Evolutionary conservation across 768 basidiomycete genomes (phyloP), one percentile per base, ranked within the genome.

Genomic region (Kwoniella heveanensis): DNA sequence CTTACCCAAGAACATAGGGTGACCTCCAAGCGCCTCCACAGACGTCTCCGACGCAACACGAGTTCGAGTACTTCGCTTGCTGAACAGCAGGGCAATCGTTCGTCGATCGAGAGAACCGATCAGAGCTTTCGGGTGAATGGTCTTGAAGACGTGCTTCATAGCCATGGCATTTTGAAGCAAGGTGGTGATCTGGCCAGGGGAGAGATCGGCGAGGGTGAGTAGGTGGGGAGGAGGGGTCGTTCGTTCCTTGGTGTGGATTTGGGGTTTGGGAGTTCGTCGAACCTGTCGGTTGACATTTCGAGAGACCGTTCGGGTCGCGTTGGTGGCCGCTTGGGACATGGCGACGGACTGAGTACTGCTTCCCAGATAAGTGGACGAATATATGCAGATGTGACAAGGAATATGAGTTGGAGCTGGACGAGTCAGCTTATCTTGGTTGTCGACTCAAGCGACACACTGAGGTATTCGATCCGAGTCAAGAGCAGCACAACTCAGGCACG

Each of bases 41-140:
- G 90, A 86, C 0, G 92, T 94, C 82, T 99, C 95, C 8, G 89
- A 88, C 1, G 92, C 85, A 7, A 98, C 80, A 13, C 96, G 86
- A 0, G 96, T 99, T 48, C 95, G 86, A 0, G 95, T 97, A 73
- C 90, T 91, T 37, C 95, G 87, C 77, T 99, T 99, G 1, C 88
- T 88, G 80, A 99, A 98, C 39, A 98, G 79, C 58, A 98, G 81
- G 0, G 94, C 94, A 64, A 98, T 85, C 0, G 90, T 87, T 80
- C 94, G 92, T 76, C 86, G 87, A 22, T 63, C 62, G 25, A 82
- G 12, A 57, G 59, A 69, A 13, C 30, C 5, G 13, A 47, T 46
- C 37, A 69, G 24, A 9, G 59, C 32, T 3, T 24, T 36, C 0
- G 65, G 53, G 22, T 56, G 52, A 17, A 66, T 65, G 17, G 58